Evolutionary conservation across 345 rosid species (phyloP), one percentile per base, ranked within the genome.

Genomic region (Eucalyptus pumila): DNA sequence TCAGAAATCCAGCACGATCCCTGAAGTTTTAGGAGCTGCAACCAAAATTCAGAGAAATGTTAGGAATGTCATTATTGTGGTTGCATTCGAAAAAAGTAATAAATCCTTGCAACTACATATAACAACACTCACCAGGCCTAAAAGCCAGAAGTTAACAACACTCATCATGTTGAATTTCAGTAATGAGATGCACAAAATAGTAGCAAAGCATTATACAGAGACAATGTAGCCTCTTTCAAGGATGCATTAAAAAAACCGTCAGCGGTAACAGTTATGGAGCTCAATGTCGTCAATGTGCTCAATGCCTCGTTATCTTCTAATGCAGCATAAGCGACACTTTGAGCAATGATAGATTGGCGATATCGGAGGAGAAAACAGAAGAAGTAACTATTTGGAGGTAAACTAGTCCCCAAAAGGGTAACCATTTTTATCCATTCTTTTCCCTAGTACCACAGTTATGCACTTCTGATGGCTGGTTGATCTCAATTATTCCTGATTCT

Each of bases 1-100:
- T 94, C 88, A 98, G 90, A 88, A 94, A 91, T 96, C 99, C 87
- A 98, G 93, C 88, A 96, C 94, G 8, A 91, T 86, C 88, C 95
- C 97, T 9, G 94, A 89, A 93, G 94, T 92, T 90, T 93, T 93
- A 49, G 92, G 91, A 90, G 94, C 97, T 97, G 93, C 45, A 86
- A 30, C 88, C 85, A 49, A 45, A 9, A 8, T 32, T 27, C 17
- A 49, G 40, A 37, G 32, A 62, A 16, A 51, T 6, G 81, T 47
- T 69, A 76, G 24, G 5, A 26, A 2, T 76, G 47, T 9, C 47
- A 40, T 76, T 19, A 37, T 6, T 76, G 83, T 40, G 83, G 83
- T 21, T 3, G 83, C 27, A 19, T 52, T 76, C 5, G 0, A 37
- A 76, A 76, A 76, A 37, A 13, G 47, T 40, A 72, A 37, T 23